Evolutionary conservation across 805 yeast genomes (phyloP), one percentile per base, ranked within the genome.

Genomic region (Starmerella etchellsii): DNA sequence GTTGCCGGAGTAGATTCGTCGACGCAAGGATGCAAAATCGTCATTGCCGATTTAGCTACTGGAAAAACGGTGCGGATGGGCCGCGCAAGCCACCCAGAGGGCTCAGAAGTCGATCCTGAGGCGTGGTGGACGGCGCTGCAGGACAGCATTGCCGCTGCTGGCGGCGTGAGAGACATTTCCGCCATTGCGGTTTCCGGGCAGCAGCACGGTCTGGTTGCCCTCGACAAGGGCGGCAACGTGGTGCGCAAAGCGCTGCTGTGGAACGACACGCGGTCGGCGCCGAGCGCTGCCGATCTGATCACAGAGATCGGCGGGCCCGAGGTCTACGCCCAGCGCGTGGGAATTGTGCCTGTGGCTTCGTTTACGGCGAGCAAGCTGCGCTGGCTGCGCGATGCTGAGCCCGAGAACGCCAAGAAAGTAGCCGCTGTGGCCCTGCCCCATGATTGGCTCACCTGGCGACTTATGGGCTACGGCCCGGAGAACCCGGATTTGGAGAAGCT

Each of bases 1-100:
- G 52, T 48, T 4, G 55, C 55, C 0, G 55, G 55, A 3, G 48
- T 52, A 3, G 55, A 52, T 31, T 51, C 55, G 19, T 51, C 54
- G 9, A 52, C 55, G 2, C 55, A 52, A 30, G 55, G 54, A 4
- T 52, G 55, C 36, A 52, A 52, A 31, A 39, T 52, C 14, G 48
- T 44, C 1, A 46, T 52, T 37, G 39, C 43, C 16, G 47, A 52
- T 24, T 26, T 32, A 8, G 37, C 19, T 2, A 37, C 47, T 2
- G 55, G 55, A 15, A 26, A 34, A 3, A 36, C 40, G 2, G 43
- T 49, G 14, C 39, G 54, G 13, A 2, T 22, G 2, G 51, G 52
- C 13, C 35, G 48, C 7, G 52, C 51, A 1, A 6, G 27, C 16
- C 55, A 52, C 25, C 55, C 55, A 2, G 37, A 27, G n/a, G 54